These are phyloP conservation scores for Boletus huronensis DNA, from an alignment of 768 basidiomycete genomes.

Conservation along the genomic window DNA sequence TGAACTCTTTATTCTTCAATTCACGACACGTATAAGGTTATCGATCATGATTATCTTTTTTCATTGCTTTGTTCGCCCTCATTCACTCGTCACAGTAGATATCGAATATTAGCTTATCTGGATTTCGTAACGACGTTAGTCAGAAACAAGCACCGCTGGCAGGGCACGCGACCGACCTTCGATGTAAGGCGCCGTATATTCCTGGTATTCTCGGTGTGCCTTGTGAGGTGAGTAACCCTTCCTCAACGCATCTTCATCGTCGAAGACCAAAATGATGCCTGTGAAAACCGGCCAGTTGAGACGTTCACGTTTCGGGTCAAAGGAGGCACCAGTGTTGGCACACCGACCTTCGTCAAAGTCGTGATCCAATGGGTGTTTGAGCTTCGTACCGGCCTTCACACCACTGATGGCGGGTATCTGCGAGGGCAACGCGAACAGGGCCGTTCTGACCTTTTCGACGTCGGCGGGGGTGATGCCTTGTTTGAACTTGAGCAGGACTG, in stretches of 20 bases:
- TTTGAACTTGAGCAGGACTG: conserved; percentile 26
- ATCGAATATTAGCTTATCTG: conserved; percentile 25
- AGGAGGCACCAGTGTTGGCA: neutral
- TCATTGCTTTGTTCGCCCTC: neutral
- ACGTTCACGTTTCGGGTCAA: neutral
- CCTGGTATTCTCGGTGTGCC: conserved; percentile 11
- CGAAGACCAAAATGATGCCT: conserved; percentile 26
- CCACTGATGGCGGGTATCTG: conserved; percentile 18
- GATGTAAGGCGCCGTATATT: conserved; percentile 5
- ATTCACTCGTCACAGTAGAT: conserved; percentile 14
- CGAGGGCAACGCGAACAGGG: conserved; percentile 8
- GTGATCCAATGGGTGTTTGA: conserved; percentile 19
- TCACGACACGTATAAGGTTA: conserved; percentile 1
- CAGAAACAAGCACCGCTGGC: neutral
- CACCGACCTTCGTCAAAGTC: conserved; percentile 23
- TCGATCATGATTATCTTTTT: neutral
- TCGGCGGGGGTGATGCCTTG: conserved; percentile 9
- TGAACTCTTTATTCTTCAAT: conserved; percentile 1
- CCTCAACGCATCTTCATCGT: conserved; percentile 13
- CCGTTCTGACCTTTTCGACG: neutral
- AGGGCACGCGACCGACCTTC: conserved; percentile 13
- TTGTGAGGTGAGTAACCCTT: conserved; percentile 13
- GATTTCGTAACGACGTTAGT: neutral
- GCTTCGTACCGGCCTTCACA: conserved; percentile 10
- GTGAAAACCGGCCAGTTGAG: neutral